phyloP scores from a whole-genome alignment of 306 rosid genomes.

The Malus asiatica region DNA sequence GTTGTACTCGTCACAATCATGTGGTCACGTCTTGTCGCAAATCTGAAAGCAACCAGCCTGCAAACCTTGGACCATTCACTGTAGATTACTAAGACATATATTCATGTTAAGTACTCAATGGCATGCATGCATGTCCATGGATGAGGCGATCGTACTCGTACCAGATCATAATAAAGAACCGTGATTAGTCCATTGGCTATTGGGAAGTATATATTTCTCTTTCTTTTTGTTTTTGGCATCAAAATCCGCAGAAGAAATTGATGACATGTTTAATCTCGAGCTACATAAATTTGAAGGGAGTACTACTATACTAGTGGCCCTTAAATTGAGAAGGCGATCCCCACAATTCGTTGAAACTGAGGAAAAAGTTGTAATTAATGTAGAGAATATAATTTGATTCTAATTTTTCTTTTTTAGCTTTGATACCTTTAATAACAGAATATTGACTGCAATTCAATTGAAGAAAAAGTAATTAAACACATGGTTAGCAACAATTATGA shows the following conservation, averaged over 20 bases:
- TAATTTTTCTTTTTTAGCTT: too few relatives aligned
- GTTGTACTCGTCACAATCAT: constrained; percentile 25
- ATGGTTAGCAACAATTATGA: not conserved
- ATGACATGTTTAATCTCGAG: not conserved
- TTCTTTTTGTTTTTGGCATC: not conserved
- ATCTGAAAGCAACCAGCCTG: constrained; percentile 18
- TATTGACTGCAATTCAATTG: not conserved
- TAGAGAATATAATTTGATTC: not conserved
- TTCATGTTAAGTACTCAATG: not conserved
- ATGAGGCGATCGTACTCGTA: not conserved
- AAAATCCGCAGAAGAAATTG: not conserved
- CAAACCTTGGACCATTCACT: constrained; percentile 3
- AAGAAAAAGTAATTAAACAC: not conserved
- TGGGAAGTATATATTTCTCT: not conserved
- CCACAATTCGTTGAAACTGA: not conserved
- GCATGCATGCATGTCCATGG: not conserved
- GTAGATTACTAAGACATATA: not conserved
- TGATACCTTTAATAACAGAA: not conserved
- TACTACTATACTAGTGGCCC: not conserved
- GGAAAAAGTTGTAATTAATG: not conserved
- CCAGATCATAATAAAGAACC: not conserved
- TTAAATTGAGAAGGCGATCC: not conserved
- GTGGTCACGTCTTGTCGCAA: constrained; percentile 28
- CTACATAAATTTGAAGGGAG: not conserved
- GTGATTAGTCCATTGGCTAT: not conserved